Evolutionary conservation across 805 yeast species (phyloP).

Genomic region (Kuraishia borneana): DNA sequence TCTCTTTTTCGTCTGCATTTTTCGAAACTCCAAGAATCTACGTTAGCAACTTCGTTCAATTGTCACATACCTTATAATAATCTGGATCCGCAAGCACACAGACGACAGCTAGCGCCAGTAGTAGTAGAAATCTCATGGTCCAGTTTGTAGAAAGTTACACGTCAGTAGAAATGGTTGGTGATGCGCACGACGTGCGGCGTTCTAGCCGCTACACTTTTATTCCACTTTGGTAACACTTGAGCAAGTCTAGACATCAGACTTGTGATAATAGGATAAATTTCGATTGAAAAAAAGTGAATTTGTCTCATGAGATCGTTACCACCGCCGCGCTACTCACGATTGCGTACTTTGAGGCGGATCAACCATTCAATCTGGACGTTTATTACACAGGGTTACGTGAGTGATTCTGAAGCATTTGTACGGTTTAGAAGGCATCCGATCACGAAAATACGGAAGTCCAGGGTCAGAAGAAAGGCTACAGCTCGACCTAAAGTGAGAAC

Average conservation of each 20-base stretch:
- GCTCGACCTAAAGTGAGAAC: slow-evolving; percentile 3
- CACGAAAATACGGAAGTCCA: slow-evolving; percentile 19
- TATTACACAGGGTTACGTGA: slow-evolving; percentile 21
- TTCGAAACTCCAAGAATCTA: slow-evolving; percentile 56
- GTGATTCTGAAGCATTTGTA: slow-evolving; percentile 20
- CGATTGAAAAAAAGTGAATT: not conserved
- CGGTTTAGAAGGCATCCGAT: slow-evolving; percentile 4
- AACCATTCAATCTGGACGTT: slow-evolving; percentile 18
- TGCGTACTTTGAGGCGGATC: slow-evolving; percentile 18
- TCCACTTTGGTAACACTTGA: not conserved
- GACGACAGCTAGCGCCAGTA: not conserved
- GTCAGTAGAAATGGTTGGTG: not conserved
- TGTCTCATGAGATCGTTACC: slow-evolving; percentile 22
- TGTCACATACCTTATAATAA: slow-evolving; percentile 22
- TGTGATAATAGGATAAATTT: slow-evolving; percentile 1
- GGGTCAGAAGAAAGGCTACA: slow-evolving; percentile 11
- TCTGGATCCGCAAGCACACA: slow-evolving; percentile 20
- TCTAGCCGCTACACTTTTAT: not conserved
- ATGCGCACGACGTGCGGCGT: slow-evolving; percentile 7
- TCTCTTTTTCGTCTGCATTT: slow-evolving; percentile 67
- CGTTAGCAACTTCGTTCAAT: slow-evolving; percentile 35
- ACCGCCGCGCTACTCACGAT: slow-evolving; percentile 22
- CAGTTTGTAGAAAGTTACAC: not conserved
- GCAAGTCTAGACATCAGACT: slow-evolving; percentile 2
- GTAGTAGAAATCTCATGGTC: not conserved